Evolutionary conservation across 2,329 filamentous ascomycete genomes (phyloP), one percentile per base, ranked within the genome.

Genomic region (Scedosporium dehoogii): DNA sequence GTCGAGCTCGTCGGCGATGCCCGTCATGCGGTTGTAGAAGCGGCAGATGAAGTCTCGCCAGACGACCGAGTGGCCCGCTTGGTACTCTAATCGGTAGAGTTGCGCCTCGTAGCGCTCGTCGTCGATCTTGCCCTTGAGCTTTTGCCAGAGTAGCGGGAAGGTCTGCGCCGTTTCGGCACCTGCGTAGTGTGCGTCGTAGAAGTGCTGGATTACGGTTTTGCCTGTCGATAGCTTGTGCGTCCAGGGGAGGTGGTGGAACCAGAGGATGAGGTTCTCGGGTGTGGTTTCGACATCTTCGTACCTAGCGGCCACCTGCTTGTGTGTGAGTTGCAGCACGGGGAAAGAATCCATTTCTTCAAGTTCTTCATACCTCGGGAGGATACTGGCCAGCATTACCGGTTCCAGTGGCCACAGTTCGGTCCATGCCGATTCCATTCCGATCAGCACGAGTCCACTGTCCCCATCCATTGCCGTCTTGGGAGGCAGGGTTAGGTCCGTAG

Each of bases 171-270:
- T 81, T 18, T 77, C 79, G 4, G 85, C 81, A 5, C 85, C 85
- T 7, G 73, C 71, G 65, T 87, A 86, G 64, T 87, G 85, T 0
- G 83, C 82, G 64, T 87, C 80, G 68, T 87, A 87, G 70, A 87
- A 85, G 68, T 86, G 83, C 67, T 87, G 85, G 60, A 86, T 86
- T 2, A 90, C 85, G 0, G 87, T 88, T 71, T 86, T 83, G 12
- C 85, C 85, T 0, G 81, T 84, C 9, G 84, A 77, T 1, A 90
- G 78, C 6, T 70, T 72, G 51, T 88, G 82, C 0, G 84, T 88
- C 69, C 88, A 91, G 3, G 81, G 80, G 0, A 90, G 85, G 68
- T 91, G 88, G 70, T 90, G 88, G 73, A 90, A 90, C 87, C 87
- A 91, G 1, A 90, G 75, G 2, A 90, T 72, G 1, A 90, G 74